A percentile compares a stretch with the other conserved stretches of the same genome.
phyloP scores from a whole-genome alignment of 768 basidiomycete genomes.

The Podaxis rugospora region DNA sequence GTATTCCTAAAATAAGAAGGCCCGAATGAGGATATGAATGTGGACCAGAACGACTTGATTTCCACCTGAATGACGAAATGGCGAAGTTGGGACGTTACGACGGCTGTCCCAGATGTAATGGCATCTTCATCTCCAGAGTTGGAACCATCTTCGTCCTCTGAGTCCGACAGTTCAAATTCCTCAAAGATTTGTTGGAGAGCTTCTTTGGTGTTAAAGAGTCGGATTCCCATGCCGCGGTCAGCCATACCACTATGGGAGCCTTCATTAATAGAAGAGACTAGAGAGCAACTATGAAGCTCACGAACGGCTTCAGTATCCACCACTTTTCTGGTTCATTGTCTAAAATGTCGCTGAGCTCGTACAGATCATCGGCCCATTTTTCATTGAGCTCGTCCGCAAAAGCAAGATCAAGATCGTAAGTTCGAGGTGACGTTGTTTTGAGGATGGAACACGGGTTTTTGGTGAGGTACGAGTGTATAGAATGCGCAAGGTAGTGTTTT shows the following conservation, averaged over 20 bases:
- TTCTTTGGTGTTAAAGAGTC: conserved; percentile 79
- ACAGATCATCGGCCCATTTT: conserved; percentile 88
- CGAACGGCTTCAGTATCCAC: conserved; percentile 93
- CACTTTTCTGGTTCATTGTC: conserved; percentile 46
- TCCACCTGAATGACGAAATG: conserved; percentile 94
- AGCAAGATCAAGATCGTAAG: conserved; percentile 82
- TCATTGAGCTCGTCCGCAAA: conserved; percentile 95
- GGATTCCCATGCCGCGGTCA: conserved; percentile 92
- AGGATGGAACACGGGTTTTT: conserved; percentile 67
- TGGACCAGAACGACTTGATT: background rate
- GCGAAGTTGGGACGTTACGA: conserved; percentile 82
- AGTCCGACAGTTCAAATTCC: conserved; percentile 64
- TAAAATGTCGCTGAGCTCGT: conserved; percentile 70
- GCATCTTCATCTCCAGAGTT: conserved; percentile 35
- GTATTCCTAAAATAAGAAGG: conserved; percentile 67
- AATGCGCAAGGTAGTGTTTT: conserved; percentile 85
- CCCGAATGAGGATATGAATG: background rate
- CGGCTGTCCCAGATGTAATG: conserved; percentile 36
- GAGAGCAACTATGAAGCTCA: conserved; percentile 6
- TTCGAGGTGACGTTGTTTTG: conserved; percentile 54
- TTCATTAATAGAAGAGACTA: conserved; percentile 4
- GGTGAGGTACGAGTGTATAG: conserved; percentile 62
- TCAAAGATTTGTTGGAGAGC: conserved; percentile 72
- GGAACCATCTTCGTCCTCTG: conserved; percentile 37
- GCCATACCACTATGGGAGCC: conserved; percentile 67